These are phyloP conservation scores for Parasarocladium wereldwijsianum DNA, from an alignment of 2,329 filamentous ascomycete species.

Conservation along the genomic window DNA sequence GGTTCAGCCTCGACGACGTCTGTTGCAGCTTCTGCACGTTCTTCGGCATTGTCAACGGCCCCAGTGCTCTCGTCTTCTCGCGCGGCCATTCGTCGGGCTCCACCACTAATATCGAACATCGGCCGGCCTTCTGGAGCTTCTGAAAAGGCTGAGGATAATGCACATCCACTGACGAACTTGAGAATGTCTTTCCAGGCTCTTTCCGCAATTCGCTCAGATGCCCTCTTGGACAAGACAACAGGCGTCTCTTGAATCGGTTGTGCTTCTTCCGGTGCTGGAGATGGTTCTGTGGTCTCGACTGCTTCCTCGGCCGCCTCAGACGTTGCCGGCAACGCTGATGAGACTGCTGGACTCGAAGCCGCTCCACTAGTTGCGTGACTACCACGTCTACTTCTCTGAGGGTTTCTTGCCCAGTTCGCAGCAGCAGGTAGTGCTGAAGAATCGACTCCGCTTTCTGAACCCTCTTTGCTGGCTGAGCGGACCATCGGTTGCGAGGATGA, in stretches of 20 bases:
- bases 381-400: constrained; percentile 51
- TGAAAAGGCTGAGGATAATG: constrained; percentile 12
- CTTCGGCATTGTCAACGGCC: too few species aligned
- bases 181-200: constrained; percentile 19
- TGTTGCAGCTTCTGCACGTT: constrained; percentile 26
- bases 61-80: constrained; percentile 60
- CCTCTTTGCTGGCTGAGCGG: constrained; percentile 65
- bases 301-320: constrained; percentile 33
- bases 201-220: constrained; percentile 3
- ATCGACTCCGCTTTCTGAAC: constrained; percentile 56
- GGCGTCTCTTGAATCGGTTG: constrained; percentile 7
- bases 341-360: constrained; percentile 69
- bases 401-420: constrained; percentile 77
- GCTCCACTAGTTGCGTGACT: constrained; percentile 73
- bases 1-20: constrained; percentile 43
- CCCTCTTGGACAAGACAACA: constrained; percentile 6
- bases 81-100: constrained; percentile 65
- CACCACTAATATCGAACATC: constrained; percentile 70
- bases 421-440: constrained; percentile 84
- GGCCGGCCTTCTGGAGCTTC: constrained; percentile 34
- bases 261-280: constrained; percentile 12
- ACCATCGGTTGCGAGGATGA: constrained; percentile 57
- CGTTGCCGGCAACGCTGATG: constrained; percentile 38
- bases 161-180: constrained; percentile 21
- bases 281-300: constrained; percentile 16